phyloP scores from a whole-genome alignment of 23 red algal genomes.

The Gracilaria domingensis region DNA sequence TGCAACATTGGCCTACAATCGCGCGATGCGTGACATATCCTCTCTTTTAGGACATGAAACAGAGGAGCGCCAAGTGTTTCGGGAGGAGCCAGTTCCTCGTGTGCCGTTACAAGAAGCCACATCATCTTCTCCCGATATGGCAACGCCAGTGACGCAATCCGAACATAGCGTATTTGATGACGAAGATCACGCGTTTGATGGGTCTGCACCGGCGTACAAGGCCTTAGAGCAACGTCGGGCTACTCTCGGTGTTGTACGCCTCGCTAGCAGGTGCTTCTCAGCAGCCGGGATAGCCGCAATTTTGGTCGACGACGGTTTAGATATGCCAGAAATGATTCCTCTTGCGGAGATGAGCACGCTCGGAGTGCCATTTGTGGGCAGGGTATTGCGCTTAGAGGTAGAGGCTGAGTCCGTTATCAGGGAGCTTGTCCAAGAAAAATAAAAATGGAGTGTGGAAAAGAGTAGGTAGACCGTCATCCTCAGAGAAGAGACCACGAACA shows the following conservation, averaged over 20 bases:
- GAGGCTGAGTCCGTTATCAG: conserved; percentile 52
- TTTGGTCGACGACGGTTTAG: conserved; percentile 62
- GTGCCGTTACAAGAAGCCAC: neutral
- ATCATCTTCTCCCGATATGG: conserved; percentile 32
- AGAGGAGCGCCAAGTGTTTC: neutral
- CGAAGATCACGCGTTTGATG: conserved; percentile 10
- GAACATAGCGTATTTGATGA: neutral
- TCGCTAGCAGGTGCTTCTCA: conserved; percentile 29
- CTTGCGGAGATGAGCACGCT: conserved; percentile 6
- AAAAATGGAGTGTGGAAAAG: conserved; percentile 25
- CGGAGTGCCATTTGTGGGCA: conserved; percentile 26
- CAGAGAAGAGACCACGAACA: conserved; percentile 34
- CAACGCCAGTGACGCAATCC: conserved; percentile 5
- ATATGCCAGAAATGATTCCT: conserved; percentile 17
- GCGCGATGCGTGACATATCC: conserved; percentile 46
- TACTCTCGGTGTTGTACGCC: conserved; percentile 26
- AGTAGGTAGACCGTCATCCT: neutral
- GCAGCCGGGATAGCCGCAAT: conserved; percentile 58
- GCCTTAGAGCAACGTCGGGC: conserved; percentile 39
- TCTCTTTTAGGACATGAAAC: conserved; percentile 14
- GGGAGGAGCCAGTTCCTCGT: neutral
- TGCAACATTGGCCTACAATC: conserved; percentile 16
- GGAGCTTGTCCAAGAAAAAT: conserved; percentile 54
- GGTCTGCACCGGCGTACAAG: neutral
- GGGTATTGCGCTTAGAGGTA: conserved; percentile 53